Conservation (phyloP, 139 green algal species). For the Spirogloea muscicola region DNA sequence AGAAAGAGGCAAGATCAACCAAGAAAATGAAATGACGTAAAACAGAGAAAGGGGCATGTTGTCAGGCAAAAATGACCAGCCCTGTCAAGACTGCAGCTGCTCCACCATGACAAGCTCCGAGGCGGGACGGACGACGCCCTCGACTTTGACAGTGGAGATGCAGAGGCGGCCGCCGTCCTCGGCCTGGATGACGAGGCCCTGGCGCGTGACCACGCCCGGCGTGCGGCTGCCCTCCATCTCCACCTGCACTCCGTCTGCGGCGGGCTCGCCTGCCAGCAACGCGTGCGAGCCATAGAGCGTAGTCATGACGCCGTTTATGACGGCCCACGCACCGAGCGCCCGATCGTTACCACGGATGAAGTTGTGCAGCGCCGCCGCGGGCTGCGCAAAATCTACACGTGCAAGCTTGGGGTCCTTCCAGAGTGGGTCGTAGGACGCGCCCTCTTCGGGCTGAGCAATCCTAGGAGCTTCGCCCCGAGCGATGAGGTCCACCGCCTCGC, state of each 20-base stretch:
- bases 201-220: slow-evolving; percentile 10
- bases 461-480: slow-evolving; percentile 7
- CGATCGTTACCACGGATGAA: slow-evolving; percentile 35
- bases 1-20: too few relatives aligned
- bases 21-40: too few relatives aligned
- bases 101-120: background rate
- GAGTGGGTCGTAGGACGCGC: slow-evolving; percentile 20
- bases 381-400: slow-evolving; percentile 17
- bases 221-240: slow-evolving; percentile 7
- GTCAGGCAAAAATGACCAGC: too few relatives aligned
- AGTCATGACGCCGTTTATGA: slow-evolving; percentile 16
- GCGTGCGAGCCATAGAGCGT: slow-evolving; percentile 17
- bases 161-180: background rate
- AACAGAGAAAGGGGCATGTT: too few relatives aligned
- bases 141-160: slow-evolving; percentile 16
- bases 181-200: slow-evolving; percentile 4
- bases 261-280: background rate
- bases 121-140: background rate
- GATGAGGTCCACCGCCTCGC: slow-evolving; percentile 29
- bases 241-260: background rate
- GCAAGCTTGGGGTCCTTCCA: slow-evolving; percentile 21
- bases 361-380: slow-evolving; percentile 29
- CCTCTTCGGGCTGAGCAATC: slow-evolving; percentile 9
- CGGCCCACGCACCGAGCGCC: slow-evolving; percentile 4
- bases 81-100: too few relatives aligned